Percentiles rank a stretch among this genome's conserved stretches.
Conservation (phyloP, 2,329 filamentous ascomycete species). For the Neoscytalidium dimidiatum region DNA sequence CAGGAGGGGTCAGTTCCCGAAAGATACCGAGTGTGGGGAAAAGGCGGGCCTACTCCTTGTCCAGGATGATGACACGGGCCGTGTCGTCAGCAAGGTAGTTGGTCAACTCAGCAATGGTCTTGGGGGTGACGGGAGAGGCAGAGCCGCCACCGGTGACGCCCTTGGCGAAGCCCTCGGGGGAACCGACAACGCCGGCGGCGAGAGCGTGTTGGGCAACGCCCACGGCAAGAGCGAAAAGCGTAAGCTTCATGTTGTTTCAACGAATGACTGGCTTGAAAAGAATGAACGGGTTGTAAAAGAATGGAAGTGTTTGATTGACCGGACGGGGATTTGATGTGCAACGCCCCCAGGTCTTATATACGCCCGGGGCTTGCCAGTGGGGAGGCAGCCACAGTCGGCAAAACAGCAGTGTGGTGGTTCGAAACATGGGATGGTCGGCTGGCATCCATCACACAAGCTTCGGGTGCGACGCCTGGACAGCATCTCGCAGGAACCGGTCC, state of each 20-base stretch:
- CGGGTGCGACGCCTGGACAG: background rate
- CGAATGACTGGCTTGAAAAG: too few species aligned
- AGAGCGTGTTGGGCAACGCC: slow-evolving; percentile 4
- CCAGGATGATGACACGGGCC: slow-evolving; percentile 60
- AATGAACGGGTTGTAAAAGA: background rate
- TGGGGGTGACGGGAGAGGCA: slow-evolving; percentile 57
- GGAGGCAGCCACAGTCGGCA: background rate
- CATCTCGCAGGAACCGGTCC: background rate
- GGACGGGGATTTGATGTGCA: slow-evolving; percentile 1
- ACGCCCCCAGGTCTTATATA: slow-evolving; percentile 8
- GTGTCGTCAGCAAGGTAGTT: slow-evolving; percentile 58
- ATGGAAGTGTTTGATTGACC: slow-evolving; percentile 10
- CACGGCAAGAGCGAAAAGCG: background rate
- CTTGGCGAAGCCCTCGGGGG: slow-evolving; percentile 52
- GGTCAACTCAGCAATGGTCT: slow-evolving; percentile 57
- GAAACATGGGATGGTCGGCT: background rate
- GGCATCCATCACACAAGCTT: background rate
- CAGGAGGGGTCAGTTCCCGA: slow-evolving; percentile 24
- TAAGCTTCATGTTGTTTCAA: slow-evolving; percentile 15
- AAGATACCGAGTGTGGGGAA: background rate
- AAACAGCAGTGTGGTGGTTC: background rate
- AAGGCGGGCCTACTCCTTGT: slow-evolving; percentile 38
- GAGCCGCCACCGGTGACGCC: slow-evolving; percentile 63
- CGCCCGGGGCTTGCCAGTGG: too few species aligned
- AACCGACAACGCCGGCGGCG: slow-evolving; percentile 29